Percentiles rank a stretch among this genome's conserved stretches.
Conservation (phyloP, 805 yeast genomes). For the Ogataea glucozyma region DNA sequence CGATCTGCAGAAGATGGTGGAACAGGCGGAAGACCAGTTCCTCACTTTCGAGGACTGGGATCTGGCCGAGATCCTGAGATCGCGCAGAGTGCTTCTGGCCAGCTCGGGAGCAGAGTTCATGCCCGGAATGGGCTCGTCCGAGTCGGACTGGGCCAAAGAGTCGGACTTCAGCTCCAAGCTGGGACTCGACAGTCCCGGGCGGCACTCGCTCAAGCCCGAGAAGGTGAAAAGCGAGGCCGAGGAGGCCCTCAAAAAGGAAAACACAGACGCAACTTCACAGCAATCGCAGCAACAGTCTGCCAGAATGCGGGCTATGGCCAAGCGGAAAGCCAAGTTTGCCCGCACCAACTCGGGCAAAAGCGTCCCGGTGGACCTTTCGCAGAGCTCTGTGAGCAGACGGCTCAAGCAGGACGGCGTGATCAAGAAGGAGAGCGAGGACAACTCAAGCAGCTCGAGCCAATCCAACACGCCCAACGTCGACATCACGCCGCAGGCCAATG, state of each 20-base stretch:
- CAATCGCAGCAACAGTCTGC: conserved; percentile 51
- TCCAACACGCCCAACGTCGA: conserved; percentile 37
- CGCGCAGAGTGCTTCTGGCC: conserved; percentile 61
- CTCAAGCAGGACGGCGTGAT: conserved; percentile 45
- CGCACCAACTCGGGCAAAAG: conserved; percentile 47
- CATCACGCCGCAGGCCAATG: conserved; percentile 77
- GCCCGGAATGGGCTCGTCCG: conserved; percentile 10
- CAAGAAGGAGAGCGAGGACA: conserved; percentile 19
- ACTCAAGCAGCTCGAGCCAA: conserved; percentile 27
- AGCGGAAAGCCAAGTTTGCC: conserved; percentile 79
- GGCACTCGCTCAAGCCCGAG: conserved; percentile 15
- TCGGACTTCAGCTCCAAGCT: conserved; percentile 32
- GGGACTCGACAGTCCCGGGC: conserved; percentile 29
- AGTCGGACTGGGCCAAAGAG: conserved; percentile 21
- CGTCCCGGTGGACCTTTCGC: conserved; percentile 65
- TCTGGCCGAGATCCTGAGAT: conserved; percentile 47
- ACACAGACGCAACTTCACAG: conserved; percentile 5
- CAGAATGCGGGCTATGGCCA: conserved; percentile 91
- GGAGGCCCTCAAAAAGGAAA: conserved; percentile 9
- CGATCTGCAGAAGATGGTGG: conserved; percentile 38
- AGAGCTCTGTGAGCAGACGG: conserved; percentile 63
- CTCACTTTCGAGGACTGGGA: conserved; percentile 53
- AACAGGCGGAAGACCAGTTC: conserved; percentile 47
- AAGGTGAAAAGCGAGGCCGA: conserved; percentile 13
- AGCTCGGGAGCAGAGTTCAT: conserved; percentile 50